These are phyloP conservation scores for Ampelocalamus luodianensis DNA, from an alignment of 176 grass and related monocot genomes.

Conservation along the genomic window DNA sequence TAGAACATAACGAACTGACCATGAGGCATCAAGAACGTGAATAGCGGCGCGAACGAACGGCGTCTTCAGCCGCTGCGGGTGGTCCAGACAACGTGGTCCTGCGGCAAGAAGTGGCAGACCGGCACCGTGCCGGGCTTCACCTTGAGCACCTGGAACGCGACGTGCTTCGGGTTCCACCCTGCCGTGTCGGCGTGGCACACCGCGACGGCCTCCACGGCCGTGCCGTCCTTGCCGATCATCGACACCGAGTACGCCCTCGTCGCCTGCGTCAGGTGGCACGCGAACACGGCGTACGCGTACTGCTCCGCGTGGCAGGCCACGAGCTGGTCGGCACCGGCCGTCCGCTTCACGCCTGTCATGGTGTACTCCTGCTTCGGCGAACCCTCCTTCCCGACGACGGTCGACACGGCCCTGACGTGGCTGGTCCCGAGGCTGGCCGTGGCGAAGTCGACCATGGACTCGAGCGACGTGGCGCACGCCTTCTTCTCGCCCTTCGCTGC, in stretches of 20 bases:
- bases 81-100: slow-evolving; percentile 79
- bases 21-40: slow-evolving; percentile 2
- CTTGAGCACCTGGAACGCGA: slow-evolving; percentile 78
- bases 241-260: slow-evolving; percentile 75
- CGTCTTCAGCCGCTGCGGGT: slow-evolving; percentile 52
- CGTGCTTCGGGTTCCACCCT: slow-evolving; percentile 77
- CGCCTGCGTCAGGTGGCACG: slow-evolving; percentile 66
- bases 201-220: slow-evolving; percentile 64
- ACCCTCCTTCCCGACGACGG: slow-evolving; percentile 47
- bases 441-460: slow-evolving; percentile 95
- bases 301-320: slow-evolving; percentile 83
- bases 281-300: slow-evolving; percentile 84
- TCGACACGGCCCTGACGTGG: slow-evolving; percentile 55
- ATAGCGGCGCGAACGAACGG: background rate
- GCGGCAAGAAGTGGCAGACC: slow-evolving; percentile 84
- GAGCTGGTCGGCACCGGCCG: slow-evolving; percentile 23
- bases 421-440: slow-evolving; percentile 68
- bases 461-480: slow-evolving; percentile 81
- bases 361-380: slow-evolving; percentile 65
- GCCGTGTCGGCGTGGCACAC: slow-evolving; percentile 82
- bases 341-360: slow-evolving; percentile 47
- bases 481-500: slow-evolving; percentile 64
- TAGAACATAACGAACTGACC: background rate
- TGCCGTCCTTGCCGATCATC: slow-evolving; percentile 69
- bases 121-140: slow-evolving; percentile 82